phyloP scores from a whole-genome alignment of 129 eudicot species.

The Cynara cardunculus region DNA sequence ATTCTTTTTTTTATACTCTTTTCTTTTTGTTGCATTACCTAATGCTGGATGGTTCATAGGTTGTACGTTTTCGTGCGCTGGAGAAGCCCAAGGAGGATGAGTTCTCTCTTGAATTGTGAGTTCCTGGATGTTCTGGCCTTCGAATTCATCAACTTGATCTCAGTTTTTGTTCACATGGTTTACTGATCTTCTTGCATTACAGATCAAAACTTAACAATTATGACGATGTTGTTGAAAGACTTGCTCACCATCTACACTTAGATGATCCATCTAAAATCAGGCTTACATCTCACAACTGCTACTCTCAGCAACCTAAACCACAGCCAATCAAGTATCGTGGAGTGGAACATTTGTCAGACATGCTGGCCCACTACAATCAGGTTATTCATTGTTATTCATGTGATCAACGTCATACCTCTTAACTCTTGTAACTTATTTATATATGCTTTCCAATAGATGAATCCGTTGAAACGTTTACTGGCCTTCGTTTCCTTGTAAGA shows the following conservation, averaged over 20 bases:
- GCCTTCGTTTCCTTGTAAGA: not conserved
- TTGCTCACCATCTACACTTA: slow-evolving; percentile 57
- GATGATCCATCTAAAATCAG: slow-evolving; percentile 76
- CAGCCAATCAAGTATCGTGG: slow-evolving; percentile 76
- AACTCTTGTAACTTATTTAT: not conserved
- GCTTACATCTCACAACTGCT: slow-evolving; percentile 85
- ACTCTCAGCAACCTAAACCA: slow-evolving; percentile 86
- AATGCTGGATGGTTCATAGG: slow-evolving; percentile 31
- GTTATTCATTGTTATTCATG: slow-evolving; percentile 21
- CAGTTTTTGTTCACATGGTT: not conserved
- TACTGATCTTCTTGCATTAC: slow-evolving; percentile 2
- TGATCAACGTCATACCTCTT: not conserved
- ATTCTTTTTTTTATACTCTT: not conserved
- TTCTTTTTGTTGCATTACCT: slow-evolving; percentile 7
- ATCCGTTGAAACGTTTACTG: not conserved
- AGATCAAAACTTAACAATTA: slow-evolving; percentile 75
- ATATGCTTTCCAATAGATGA: slow-evolving; percentile 4
- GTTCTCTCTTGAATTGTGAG: slow-evolving; percentile 68
- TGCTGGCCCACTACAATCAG: slow-evolving; percentile 86
- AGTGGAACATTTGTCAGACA: slow-evolving; percentile 64
- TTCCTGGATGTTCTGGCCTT: not conserved
- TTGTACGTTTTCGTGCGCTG: slow-evolving; percentile 67
- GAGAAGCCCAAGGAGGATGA: slow-evolving; percentile 86
- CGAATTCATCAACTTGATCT: not conserved
- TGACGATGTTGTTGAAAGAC: slow-evolving; percentile 73